Evolutionary conservation across 768 basidiomycete genomes (phyloP).

Genomic region (Tricholoma terreum): DNA sequence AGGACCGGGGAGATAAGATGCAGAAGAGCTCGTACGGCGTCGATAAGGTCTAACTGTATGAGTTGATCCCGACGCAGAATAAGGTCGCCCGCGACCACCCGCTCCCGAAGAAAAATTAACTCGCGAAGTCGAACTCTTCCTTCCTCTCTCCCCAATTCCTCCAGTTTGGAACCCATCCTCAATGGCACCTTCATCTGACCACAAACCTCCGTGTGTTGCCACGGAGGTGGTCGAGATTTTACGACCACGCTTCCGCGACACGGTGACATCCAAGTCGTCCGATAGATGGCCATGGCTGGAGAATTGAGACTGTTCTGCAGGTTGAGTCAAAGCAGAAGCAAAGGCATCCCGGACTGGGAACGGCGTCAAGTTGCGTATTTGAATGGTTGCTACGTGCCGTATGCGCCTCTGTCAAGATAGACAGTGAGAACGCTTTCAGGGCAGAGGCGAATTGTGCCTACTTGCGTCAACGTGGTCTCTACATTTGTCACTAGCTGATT

Average conservation of each 20-base stretch:
- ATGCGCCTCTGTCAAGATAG: constrained; percentile 52
- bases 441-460: constrained; percentile 6
- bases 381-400: constrained; percentile 69
- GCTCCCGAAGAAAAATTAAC: constrained; percentile 33
- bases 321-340: constrained; percentile 70
- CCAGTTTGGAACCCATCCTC: constrained; percentile 24
- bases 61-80: constrained; percentile 23
- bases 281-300: constrained; percentile 53
- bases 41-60: constrained; percentile 38
- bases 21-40: constrained; percentile 50
- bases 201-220: constrained; percentile 43
- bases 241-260: constrained; percentile 57
- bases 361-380: constrained; percentile 80
- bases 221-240: constrained; percentile 59
- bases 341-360: constrained; percentile 78
- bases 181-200: constrained; percentile 41
- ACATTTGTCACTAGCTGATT: neutral
- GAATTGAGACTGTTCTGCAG: constrained; percentile 60
- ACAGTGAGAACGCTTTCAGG: constrained; percentile 6
- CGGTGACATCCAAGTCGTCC: constrained; percentile 67
- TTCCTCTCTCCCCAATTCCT: constrained; percentile 31
- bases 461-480: constrained; percentile 8
- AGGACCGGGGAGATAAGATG: constrained; percentile 25
- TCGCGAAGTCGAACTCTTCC: constrained; percentile 46
- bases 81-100: constrained; percentile 10